These are phyloP conservation scores for Pseudogymnoascus sp. DNA, from an alignment of 2,329 filamentous ascomycete species.

Conservation along the genomic window DNA sequence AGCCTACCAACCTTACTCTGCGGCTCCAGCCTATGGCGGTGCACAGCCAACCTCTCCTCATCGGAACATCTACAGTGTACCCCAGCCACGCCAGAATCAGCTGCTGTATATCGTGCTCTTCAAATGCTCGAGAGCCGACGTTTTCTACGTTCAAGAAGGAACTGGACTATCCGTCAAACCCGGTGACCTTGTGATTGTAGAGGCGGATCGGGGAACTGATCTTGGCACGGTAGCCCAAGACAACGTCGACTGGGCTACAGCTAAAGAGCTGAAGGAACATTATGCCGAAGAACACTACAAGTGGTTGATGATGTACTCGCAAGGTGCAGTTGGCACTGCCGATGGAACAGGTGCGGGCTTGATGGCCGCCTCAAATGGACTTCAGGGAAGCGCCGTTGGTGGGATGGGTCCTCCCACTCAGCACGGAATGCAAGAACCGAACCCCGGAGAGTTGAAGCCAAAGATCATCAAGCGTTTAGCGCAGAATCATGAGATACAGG, in stretches of 20 bases:
- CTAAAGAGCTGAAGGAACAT: slow-evolving; percentile 82
- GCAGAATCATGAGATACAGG: slow-evolving; percentile 81
- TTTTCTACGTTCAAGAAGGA: slow-evolving; percentile 95
- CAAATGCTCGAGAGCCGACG: slow-evolving; percentile 90
- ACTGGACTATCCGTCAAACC: slow-evolving; percentile 85
- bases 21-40: slow-evolving; percentile 21
- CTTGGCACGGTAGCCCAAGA: slow-evolving; percentile 85
- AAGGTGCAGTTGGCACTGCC: slow-evolving; percentile 58
- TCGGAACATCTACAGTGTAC: slow-evolving; percentile 52
- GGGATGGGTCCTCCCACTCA: slow-evolving; percentile 70
- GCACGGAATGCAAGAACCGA: slow-evolving; percentile 65
- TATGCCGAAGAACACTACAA: slow-evolving; percentile 94
- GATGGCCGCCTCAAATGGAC: slow-evolving; percentile 54
- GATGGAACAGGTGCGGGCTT: slow-evolving; percentile 55
- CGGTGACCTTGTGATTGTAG: slow-evolving; percentile 92
- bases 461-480: slow-evolving; percentile 96
- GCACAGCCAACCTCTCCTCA: slow-evolving; percentile 51
- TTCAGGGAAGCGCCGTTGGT: slow-evolving; percentile 64
- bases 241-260: slow-evolving; percentile 79
- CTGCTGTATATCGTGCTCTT: slow-evolving; percentile 85
- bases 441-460: slow-evolving; percentile 72
- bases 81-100: slow-evolving; percentile 57
- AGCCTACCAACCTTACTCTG: slow-evolving; percentile 18
- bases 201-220: slow-evolving; percentile 93
- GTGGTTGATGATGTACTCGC: slow-evolving; percentile 98